A percentile compares a stretch with the other conserved stretches of the same genome.
phyloP scores from a whole-genome alignment of 352 stramenopile genomes.

The Stramenopiles sp. region DNA sequence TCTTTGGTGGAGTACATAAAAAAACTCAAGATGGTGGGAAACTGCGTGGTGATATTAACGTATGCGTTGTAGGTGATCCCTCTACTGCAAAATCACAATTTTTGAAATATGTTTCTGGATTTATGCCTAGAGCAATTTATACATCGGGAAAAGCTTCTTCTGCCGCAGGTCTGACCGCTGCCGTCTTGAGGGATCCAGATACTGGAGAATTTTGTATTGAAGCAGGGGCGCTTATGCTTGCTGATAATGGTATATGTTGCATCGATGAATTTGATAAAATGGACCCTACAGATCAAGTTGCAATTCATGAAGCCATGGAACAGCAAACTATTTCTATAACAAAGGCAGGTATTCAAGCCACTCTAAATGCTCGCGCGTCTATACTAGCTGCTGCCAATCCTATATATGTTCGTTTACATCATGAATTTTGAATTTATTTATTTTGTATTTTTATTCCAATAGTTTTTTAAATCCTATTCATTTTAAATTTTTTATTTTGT shows the following conservation, averaged over 20 bases:
- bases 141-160: conserved; percentile 46
- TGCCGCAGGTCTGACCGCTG: conserved; percentile 41
- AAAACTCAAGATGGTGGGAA: conserved; percentile 59
- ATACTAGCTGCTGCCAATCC: conserved; percentile 96
- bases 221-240: conserved; percentile 77
- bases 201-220: conserved; percentile 55
- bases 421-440: too few relatives aligned
- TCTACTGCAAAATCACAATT: conserved; percentile 52
- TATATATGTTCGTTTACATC: too few relatives aligned
- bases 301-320: conserved; percentile 77
- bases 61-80: conserved; percentile 47
- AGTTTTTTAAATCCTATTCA: too few relatives aligned
- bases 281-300: conserved; percentile 36
- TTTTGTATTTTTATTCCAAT: too few relatives aligned
- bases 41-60: conserved; percentile 46
- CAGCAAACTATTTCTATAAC: conserved; percentile 68
- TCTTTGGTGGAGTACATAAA: conserved; percentile 92
- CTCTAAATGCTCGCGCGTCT: conserved; percentile 82
- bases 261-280: conserved; percentile 91
- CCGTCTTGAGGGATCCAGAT: conserved; percentile 37
- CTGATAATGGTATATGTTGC: conserved; percentile 85
- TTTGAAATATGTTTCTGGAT: conserved; percentile 38
- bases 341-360: conserved; percentile 57
- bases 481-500: too few relatives aligned
- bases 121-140: conserved; percentile 47